phyloP scores from a whole-genome alignment of 2,329 filamentous ascomycete genomes.

The Epichloe typhina region DNA sequence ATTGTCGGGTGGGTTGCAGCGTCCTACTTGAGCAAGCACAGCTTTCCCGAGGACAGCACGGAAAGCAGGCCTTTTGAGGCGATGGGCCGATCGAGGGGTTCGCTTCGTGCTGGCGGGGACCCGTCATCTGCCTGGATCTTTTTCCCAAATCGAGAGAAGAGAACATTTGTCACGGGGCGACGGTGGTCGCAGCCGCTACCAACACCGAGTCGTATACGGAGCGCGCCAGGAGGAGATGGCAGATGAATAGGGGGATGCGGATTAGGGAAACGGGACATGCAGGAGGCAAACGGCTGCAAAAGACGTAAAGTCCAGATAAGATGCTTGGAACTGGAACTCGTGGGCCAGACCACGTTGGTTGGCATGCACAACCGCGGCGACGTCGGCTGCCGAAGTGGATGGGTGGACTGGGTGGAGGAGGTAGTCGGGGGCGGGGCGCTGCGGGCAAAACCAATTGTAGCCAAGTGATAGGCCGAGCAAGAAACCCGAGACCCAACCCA shows the following conservation, averaged over 20 bases:
- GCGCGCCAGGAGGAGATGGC: background rate
- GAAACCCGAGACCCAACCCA: background rate
- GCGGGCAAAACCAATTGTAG: background rate
- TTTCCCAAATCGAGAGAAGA: background rate
- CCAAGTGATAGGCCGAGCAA: background rate
- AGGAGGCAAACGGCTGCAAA: background rate
- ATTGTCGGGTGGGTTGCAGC: background rate
- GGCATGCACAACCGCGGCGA: background rate
- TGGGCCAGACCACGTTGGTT: background rate
- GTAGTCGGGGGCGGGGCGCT: background rate
- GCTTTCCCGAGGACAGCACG: background rate
- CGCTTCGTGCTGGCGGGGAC: constrained; percentile 1
- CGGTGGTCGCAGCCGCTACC: background rate
- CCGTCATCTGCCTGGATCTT: background rate
- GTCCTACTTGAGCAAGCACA: background rate
- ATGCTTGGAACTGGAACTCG: background rate
- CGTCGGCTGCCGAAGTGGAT: background rate
- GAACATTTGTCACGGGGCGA: constrained; percentile 2
- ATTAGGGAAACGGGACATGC: no score
- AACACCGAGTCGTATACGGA: background rate
- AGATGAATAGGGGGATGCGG: background rate
- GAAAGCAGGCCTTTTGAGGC: background rate
- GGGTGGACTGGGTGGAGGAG: background rate
- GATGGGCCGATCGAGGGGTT: background rate
- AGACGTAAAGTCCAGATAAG: background rate